Base-by-base conservation (phyloP, 768 basidiomycete species). In the Pleurotus giganteus region DNA sequence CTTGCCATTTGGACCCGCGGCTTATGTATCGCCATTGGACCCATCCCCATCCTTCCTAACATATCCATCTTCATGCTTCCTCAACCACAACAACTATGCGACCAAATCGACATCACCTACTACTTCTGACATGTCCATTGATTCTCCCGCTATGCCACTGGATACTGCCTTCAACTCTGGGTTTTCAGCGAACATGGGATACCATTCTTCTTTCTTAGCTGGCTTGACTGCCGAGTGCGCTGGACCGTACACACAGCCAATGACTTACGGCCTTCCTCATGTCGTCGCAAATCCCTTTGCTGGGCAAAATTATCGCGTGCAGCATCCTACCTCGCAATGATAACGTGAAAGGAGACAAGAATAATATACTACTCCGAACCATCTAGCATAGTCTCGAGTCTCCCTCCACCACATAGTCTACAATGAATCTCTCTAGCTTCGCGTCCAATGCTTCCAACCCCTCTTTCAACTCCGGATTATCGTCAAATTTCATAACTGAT, bases 361-460 rank as follows among this genome's bases (percentile, higher is more conserved):
- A n/a, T n/a, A n/a, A n/a, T n/a, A n/a, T n/a, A n/a, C n/a, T n/a
- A n/a, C n/a, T n/a, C n/a, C n/a, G n/a, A n/a, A n/a, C n/a, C n/a
- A n/a, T n/a, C n/a, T n/a, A n/a, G n/a, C n/a, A n/a, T n/a, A n/a
- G n/a, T n/a, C n/a, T n/a, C n/a, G n/a, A n/a, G n/a, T n/a, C n/a
- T 27, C 13, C 21, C 32, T 44, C 49, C 21, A 12, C 56, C 58
- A 57, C 36, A 60, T 54, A 15, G 65, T 44, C 57, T 36, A 54
- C 57, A 17, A 78, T 67, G 58, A 83, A 54, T 34, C 54, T 57
- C 54, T 80, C 78, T 32, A 83, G 58, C 64, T 77, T 80, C 26
- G 37, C 63, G 58, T 82, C 80, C 56, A 84, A 57, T 2, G 28
- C 60, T 39, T 70, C 62, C 0, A 74, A 66, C 2, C 70, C 69